phyloP scores from a whole-genome alignment of 1,139 yeast genomes.

The Diutina neorugosa region DNA sequence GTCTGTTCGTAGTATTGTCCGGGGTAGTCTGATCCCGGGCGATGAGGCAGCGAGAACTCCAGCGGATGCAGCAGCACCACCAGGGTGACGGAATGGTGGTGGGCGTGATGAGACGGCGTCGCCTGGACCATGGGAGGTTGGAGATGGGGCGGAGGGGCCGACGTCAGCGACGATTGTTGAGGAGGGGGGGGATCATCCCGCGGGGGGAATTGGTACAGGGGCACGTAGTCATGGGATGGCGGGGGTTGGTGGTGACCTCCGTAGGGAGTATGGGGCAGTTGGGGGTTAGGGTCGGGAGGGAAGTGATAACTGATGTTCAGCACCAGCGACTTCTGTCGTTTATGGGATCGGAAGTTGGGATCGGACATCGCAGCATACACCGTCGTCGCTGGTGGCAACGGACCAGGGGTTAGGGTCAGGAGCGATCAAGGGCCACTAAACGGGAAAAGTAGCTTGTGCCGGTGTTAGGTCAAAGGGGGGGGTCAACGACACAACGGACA shows the following conservation, averaged over 20 bases:
- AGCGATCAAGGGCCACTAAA: not conserved
- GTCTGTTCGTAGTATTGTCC: not conserved
- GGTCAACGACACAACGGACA: too few species aligned
- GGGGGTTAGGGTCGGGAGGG: slow-evolving; percentile 7
- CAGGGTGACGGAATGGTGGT: not conserved
- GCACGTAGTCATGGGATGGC: not conserved
- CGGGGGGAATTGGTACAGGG: not conserved
- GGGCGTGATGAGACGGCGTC: not conserved
- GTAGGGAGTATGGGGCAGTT: not conserved
- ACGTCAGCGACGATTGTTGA: too few species aligned
- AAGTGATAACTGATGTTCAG: slow-evolving; percentile 25
- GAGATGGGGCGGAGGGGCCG: not conserved
- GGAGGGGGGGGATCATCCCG: not conserved
- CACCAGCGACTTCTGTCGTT: slow-evolving; percentile 30
- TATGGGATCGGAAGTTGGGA: slow-evolving; percentile 12
- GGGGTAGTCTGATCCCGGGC: not conserved
- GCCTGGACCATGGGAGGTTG: not conserved
- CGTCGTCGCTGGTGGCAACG: not conserved
- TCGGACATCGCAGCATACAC: not conserved
- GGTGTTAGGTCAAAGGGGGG: too few species aligned
- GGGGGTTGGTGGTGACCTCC: not conserved
- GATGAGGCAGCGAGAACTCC: slow-evolving; percentile 3
- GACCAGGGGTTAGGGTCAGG: not conserved
- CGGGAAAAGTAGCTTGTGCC: not conserved
- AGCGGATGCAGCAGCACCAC: slow-evolving; percentile 5